Conservation (phyloP, 1,284 basidiomycete species). For the Sphagnurus paluster region DNA sequence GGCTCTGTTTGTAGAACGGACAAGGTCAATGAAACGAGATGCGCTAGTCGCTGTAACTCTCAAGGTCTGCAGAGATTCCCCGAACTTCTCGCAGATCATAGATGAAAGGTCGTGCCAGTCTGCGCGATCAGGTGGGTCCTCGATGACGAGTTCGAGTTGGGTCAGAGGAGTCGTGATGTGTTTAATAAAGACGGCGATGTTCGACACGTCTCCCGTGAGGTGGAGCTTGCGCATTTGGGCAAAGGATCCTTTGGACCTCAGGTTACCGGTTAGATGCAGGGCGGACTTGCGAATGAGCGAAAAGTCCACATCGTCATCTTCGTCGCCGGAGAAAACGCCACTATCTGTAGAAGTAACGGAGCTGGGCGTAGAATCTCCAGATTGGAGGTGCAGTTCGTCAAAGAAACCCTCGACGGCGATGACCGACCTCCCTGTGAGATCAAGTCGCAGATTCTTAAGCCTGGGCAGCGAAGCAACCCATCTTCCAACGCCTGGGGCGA, state of each 20-base stretch:
- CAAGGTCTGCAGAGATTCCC: conserved; percentile 55
- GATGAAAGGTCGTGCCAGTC: conserved; percentile 72
- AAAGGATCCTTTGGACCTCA: conserved; percentile 54
- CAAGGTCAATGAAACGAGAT: conserved; percentile 65
- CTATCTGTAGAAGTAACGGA: conserved; percentile 67
- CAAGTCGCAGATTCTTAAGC: conserved; percentile 64
- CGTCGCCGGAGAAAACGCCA: conserved; percentile 72
- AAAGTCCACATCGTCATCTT: conserved; percentile 70
- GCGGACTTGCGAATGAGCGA: conserved; percentile 67
- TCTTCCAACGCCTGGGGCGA: conserved; percentile 64
- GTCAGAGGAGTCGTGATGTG: conserved; percentile 61
- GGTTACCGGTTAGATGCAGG: conserved; percentile 56
- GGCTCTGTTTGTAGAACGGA: conserved; percentile 62
- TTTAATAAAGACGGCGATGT: conserved; percentile 67
- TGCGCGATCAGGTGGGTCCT: conserved; percentile 68
- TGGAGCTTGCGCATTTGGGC: conserved; percentile 56
- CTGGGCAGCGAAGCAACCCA: conserved; percentile 63
- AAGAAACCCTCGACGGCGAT: conserved; percentile 77
- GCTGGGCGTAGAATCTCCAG: conserved; percentile 66
- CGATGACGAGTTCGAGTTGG: conserved; percentile 69
- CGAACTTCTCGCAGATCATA: conserved; percentile 62
- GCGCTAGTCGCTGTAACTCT: conserved; percentile 60
- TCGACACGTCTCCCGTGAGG: conserved; percentile 66
- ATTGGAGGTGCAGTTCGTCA: conserved; percentile 59
- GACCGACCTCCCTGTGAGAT: conserved; percentile 64